Percentiles rank a stretch among this genome's conserved stretches.
phyloP scores from a whole-genome alignment of 1,284 basidiomycete genomes.

The Volvariella surrecta region DNA sequence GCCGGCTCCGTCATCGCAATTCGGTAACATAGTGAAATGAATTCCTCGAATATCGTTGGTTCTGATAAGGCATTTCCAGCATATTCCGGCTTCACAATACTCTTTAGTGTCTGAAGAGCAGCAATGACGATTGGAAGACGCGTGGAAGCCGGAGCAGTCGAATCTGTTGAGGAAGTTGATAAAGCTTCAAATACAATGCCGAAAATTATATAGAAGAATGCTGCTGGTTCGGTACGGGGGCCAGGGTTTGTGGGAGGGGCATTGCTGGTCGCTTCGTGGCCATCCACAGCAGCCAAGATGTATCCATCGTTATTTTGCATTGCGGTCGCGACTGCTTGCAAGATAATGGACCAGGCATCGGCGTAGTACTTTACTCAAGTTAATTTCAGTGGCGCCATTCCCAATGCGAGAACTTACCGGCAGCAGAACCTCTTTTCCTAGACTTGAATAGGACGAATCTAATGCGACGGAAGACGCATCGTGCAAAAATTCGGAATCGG shows the following conservation, averaged over 20 bases:
- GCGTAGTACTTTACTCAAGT: constrained; percentile 71
- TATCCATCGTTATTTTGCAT: constrained; percentile 68
- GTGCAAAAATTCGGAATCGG: constrained; percentile 80
- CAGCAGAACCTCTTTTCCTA: constrained; percentile 85
- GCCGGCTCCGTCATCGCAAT: constrained; percentile 85
- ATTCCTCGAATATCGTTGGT: constrained; percentile 81
- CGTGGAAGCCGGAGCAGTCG: constrained; percentile 30
- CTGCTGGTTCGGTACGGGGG: constrained; percentile 60
- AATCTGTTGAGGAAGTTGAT: constrained; percentile 56
- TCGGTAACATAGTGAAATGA: constrained; percentile 83
- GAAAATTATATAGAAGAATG: constrained; percentile 86
- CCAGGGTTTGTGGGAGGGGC: constrained; percentile 8
- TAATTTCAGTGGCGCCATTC: constrained; percentile 8
- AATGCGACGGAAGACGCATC: constrained; percentile 63
- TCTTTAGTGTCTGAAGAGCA: constrained; percentile 73
- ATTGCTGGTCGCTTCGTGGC: constrained; percentile 33
- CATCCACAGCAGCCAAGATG: constrained; percentile 78
- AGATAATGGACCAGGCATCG: constrained; percentile 74
- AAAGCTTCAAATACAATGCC: constrained; percentile 91
- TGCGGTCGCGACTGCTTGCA: constrained; percentile 80
- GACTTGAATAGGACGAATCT: constrained; percentile 78
- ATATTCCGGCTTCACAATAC: constrained; percentile 72
- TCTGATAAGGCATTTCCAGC: constrained; percentile 78
- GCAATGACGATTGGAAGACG: constrained; percentile 51
- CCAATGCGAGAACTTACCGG: constrained; percentile 49